A percentile compares a stretch with the other conserved stretches of the same genome.
phyloP scores from a whole-genome alignment of 352 stramenopile genomes.

The Phytophthora uliginosa region DNA sequence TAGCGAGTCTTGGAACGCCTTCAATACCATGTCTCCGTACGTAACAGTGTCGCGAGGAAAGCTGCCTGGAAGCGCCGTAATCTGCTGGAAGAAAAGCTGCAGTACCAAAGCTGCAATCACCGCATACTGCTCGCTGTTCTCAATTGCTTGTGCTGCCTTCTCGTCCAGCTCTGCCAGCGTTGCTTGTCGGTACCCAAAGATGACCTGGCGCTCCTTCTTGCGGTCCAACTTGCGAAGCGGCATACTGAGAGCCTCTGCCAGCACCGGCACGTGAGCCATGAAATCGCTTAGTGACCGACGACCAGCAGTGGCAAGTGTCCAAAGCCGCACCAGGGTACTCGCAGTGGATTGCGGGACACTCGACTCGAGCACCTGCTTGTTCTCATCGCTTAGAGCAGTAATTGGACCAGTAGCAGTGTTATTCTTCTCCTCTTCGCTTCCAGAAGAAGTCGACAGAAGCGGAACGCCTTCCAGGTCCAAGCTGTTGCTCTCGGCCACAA shows the following conservation, averaged over 20 bases:
- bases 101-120: constrained; percentile 38
- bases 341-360: constrained; percentile 58
- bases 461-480: constrained; percentile 68
- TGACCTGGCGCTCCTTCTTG: constrained; percentile 84
- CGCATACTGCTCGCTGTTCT: constrained; percentile 32
- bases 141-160: constrained; percentile 7
- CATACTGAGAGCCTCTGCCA: constrained; percentile 77
- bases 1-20: constrained; percentile 49
- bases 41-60: constrained; percentile 52
- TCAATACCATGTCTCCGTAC: constrained; percentile 54
- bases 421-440: constrained; percentile 4
- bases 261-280: constrained; percentile 57
- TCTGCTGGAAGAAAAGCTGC: constrained; percentile 83
- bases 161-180: constrained; percentile 58
- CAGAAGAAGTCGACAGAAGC: constrained; percentile 32
- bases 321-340: constrained; percentile 67
- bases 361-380: constrained; percentile 77
- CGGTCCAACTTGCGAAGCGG: constrained; percentile 83
- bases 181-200: constrained; percentile 71
- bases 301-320: constrained; percentile 73
- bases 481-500: constrained; percentile 69
- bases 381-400: constrained; percentile 59
- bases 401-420: constrained; percentile 23
- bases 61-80: constrained; percentile 53
- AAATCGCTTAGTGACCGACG: constrained; percentile 74